Conservation (phyloP, 2,329 filamentous ascomycete species). For the Nothophaeocryptopus gaeumannii region DNA sequence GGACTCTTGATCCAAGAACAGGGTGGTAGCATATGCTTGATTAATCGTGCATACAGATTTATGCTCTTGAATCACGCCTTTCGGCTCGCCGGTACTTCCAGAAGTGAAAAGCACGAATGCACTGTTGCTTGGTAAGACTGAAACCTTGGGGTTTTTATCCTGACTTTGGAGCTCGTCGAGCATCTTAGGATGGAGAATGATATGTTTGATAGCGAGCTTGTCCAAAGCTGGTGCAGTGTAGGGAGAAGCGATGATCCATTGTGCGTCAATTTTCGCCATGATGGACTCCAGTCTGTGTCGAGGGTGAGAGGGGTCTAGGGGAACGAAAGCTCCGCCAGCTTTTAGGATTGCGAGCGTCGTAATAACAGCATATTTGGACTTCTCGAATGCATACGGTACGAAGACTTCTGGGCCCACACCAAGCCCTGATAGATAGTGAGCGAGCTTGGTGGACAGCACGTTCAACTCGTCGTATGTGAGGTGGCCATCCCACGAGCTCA, state of each 20-base stretch:
- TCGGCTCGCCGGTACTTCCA: conserved; percentile 12
- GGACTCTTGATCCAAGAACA: too few relatives aligned
- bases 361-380: conserved; percentile 37
- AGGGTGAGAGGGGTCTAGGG: conserved; percentile 36
- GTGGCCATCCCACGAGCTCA: conserved; percentile 13
- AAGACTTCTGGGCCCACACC: neutral
- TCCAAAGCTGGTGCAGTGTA: too few relatives aligned
- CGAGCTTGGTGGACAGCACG: neutral
- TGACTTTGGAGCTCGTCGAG: too few relatives aligned
- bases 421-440: neutral
- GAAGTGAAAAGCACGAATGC: conserved; percentile 7
- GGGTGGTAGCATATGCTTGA: too few relatives aligned
- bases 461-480: conserved; percentile 14
- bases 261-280: conserved; percentile 23
- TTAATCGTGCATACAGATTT: too few relatives aligned
- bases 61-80: conserved; percentile 13
- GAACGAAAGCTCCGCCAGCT: conserved; percentile 37
- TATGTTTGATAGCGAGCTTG: too few relatives aligned
- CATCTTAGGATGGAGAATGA: too few relatives aligned
- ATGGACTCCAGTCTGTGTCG: conserved; percentile 6
- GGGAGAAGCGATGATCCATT: conserved; percentile 11
- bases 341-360: conserved; percentile 40
- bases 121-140: neutral
- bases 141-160: too few relatives aligned
- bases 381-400: conserved; percentile 37